Evolutionary conservation across 2,329 filamentous ascomycete genomes (phyloP), one percentile per base, ranked within the genome.

Genomic region (Aureobasidium sp.): DNA sequence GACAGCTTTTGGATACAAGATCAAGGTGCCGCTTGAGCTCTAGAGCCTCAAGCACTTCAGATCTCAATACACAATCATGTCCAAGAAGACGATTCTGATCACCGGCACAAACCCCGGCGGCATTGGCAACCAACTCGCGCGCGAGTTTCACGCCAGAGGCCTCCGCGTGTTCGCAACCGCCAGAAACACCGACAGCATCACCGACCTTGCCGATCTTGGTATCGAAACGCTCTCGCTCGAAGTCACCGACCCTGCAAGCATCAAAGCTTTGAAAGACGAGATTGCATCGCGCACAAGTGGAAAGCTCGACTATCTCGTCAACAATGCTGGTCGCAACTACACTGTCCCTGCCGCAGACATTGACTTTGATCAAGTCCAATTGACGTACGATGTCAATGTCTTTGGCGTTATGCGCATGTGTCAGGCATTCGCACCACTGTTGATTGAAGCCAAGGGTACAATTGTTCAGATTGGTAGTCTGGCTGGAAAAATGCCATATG

Each of bases 81-180:
- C 34, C 34, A 13, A 37, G 34, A 37, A 37, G 34, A 37, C 34
- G 3, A 37, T 37, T 37, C 13, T 37, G 34, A 37, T 37, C 13
- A 37, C 34, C 34, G 34, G 20, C 41, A 44, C 20, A 24, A 10
- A 24, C 32, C 79, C 81, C 7, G 81, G 82, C 43, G 81, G 81
- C 59, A 85, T 86, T 65, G 84, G 84, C 32, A 79, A 86, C 67
- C 79, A 79, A 17, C 76, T 87, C 15, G 82, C 83, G 1, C 75
- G 77, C 20, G 82, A 85, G 67, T 86, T 86, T 68, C 77, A 83
- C 62, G 72, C 70, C 34, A 71, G 75, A 67, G 81, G 81, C 56
- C 74, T 82, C 63, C 78, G 80, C 27, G 84, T 87, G 60, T 79
- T 86, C 61, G 82, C 82, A 13, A 85, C 83, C 3, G 83, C 82